Conservation (phyloP, 768 basidiomycete genomes). For the Kondoa malvinella region DNA sequence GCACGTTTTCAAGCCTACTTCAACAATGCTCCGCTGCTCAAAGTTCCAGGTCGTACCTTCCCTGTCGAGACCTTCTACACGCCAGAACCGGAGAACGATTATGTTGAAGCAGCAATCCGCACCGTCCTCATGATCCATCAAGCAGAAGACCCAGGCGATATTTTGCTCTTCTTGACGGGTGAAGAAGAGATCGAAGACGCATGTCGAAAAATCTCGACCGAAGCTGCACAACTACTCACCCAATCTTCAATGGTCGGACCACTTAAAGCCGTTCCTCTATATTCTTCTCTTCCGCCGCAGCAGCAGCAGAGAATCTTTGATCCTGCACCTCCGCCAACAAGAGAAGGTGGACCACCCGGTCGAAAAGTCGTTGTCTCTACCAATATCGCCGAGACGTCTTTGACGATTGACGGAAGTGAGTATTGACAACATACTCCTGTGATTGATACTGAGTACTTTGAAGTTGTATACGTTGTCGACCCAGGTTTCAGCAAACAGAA, state of each 20-base stretch:
- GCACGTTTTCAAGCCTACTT: conserved; percentile 96
- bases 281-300: conserved; percentile 81
- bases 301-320: conserved; percentile 98
- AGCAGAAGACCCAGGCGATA: conserved; percentile 80
- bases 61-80: conserved; percentile 62
- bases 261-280: conserved; percentile 73
- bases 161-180: conserved; percentile 87
- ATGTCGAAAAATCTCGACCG: conserved; percentile 77
- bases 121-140: conserved; percentile 95
- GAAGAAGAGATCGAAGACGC: conserved; percentile 97
- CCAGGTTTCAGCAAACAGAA: conserved; percentile 97
- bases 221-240: conserved; percentile 59
- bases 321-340: conserved; percentile 50
- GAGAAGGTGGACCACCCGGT: conserved; percentile 56
- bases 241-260: conserved; percentile 59
- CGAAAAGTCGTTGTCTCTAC: conserved; percentile 90
- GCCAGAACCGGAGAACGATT: conserved; percentile 40
- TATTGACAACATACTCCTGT: background rate
- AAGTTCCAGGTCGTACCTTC: conserved; percentile 66
- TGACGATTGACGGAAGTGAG: conserved; percentile 81
- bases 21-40: conserved; percentile 34
- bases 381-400: conserved; percentile 91
- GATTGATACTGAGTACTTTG: background rate
- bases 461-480: conserved; percentile 89
- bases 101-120: conserved; percentile 89